Evolutionary conservation across 441 rosid species (phyloP), one percentile per base, ranked within the genome.

Genomic region (Populus hybrid): DNA sequence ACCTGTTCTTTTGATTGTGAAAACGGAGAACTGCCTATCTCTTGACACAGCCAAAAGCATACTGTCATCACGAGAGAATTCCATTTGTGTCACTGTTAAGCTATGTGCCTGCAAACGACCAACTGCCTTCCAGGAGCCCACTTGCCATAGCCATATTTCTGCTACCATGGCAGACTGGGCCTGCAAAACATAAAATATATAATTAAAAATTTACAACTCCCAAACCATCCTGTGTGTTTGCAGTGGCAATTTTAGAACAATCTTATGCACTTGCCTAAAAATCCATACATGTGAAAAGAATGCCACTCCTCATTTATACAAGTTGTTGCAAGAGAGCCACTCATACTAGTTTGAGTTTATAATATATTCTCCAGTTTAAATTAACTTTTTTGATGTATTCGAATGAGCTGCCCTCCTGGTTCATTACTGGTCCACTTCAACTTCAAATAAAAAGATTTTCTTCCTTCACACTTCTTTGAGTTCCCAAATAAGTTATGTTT

Each of bases 141-240:
- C 97, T 85, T 91, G 88, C 99, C 99, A 95, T n/a, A 95, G 83
- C 97, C 97, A 92, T 89, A 95, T 91, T 75, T 95, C 99, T 7
- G 99, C 98, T 77, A 88, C 95, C 72, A 90, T 11, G 26, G 89
- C 88, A 71, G 97, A 89, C 69, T 95, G 98, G 35, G 97, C 99
- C 99, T 95, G 87, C 79, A 87, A 76, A 72, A 79, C 9, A 76
- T 38, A 16, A 10, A 26, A 24, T 14, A 10, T 42, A 77, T 64
- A 34, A 75, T 20, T 26, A 46, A 64, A 40, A 28, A 71, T 12
- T 65, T 35, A 42, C 32, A 40, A 23, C 1, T 30, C 35, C 28
- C 38, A 11, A 24, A 7, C 34, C 3, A 32, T 69, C 50, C 72
- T 0, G 23, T 18, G 34, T 10, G 34, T 14, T 46, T 46, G 40